phyloP scores from a whole-genome alignment of 805 yeast species.

The Candida caryicola region DNA sequence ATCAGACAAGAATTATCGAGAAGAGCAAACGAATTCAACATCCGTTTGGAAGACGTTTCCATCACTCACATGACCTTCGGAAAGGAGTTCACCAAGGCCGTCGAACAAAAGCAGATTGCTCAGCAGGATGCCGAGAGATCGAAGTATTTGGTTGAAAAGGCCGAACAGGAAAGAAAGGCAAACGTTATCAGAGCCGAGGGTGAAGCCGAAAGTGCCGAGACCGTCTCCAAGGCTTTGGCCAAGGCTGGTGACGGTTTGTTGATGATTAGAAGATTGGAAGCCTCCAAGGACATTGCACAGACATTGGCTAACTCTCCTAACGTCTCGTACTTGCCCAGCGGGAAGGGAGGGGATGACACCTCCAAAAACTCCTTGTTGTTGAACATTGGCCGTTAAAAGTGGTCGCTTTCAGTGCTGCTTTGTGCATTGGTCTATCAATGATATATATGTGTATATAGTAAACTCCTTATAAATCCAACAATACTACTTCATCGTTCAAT shows the following conservation, averaged over 20 bases:
- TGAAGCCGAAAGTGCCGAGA: constrained; percentile 98
- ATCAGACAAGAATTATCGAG: constrained; percentile 81
- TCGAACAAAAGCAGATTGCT: constrained; percentile 97
- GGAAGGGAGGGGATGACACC: constrained; percentile 21
- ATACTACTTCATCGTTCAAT: constrained; percentile 33
- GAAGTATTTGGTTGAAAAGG: constrained; percentile 80
- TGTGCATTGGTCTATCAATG: neutral
- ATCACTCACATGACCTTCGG: constrained; percentile 98
- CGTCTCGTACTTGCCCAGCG: constrained; percentile 82
- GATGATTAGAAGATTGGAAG: constrained; percentile 92
- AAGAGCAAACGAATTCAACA: constrained; percentile 86
- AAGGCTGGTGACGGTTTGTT: constrained; percentile 96
- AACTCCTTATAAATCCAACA: constrained; percentile 7
- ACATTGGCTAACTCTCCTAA: constrained; percentile 82
- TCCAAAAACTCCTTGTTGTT: constrained; percentile 56
- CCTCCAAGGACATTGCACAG: constrained; percentile 90
- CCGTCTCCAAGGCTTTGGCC: constrained; percentile 84
- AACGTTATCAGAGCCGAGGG: constrained; percentile 96
- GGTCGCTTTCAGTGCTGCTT: too few relatives aligned
- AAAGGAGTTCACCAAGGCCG: constrained; percentile 94
- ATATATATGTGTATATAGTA: neutral
- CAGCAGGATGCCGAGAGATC: constrained; percentile 99
- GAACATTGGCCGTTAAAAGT: constrained; percentile 69
- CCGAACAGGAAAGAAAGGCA: constrained; percentile 96
- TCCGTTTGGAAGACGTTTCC: constrained; percentile 92